Conservation (phyloP, 2,329 filamentous ascomycete genomes). For the Penicillium sp. region DNA sequence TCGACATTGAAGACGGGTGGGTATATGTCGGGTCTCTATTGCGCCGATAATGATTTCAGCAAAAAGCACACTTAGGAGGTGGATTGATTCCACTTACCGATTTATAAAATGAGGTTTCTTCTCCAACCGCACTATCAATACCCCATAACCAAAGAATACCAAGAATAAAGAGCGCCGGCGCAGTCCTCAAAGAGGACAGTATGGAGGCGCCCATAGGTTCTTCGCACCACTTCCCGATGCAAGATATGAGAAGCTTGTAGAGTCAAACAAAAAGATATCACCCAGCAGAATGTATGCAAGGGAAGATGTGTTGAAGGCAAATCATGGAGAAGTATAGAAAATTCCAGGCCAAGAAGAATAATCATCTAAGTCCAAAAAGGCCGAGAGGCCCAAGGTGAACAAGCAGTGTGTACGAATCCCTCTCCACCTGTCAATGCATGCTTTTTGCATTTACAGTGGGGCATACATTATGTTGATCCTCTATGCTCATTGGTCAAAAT, state of each 20-base stretch:
- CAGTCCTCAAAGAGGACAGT: slow-evolving; percentile 15
- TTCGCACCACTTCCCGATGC: slow-evolving; percentile 26
- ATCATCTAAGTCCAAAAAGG: neutral
- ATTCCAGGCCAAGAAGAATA: neutral
- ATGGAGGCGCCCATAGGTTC: slow-evolving; percentile 28
- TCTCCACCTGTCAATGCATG: slow-evolving; percentile 5
- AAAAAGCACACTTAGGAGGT: neutral
- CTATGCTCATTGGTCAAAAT: neutral
- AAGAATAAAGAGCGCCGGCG: slow-evolving; percentile 13
- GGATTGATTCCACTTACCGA: slow-evolving; percentile 31
- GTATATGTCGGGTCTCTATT: slow-evolving; percentile 42
- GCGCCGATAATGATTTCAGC: neutral
- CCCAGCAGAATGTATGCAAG: neutral
- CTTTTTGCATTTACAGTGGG: neutral
- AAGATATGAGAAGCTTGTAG: neutral
- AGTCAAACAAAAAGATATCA: neutral
- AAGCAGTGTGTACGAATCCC: slow-evolving; percentile 2
- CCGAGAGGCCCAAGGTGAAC: neutral
- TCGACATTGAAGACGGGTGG: slow-evolving; percentile 39
- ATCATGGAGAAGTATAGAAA: neutral
- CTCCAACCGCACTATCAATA: slow-evolving; percentile 22
- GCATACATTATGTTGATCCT: neutral
- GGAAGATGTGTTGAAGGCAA: neutral
- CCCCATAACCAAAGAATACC: slow-evolving; percentile 23
- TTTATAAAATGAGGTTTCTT: slow-evolving; percentile 38